Base-by-base conservation (phyloP, 2,329 filamentous ascomycete species). In the Biscogniauxia sp. region DNA sequence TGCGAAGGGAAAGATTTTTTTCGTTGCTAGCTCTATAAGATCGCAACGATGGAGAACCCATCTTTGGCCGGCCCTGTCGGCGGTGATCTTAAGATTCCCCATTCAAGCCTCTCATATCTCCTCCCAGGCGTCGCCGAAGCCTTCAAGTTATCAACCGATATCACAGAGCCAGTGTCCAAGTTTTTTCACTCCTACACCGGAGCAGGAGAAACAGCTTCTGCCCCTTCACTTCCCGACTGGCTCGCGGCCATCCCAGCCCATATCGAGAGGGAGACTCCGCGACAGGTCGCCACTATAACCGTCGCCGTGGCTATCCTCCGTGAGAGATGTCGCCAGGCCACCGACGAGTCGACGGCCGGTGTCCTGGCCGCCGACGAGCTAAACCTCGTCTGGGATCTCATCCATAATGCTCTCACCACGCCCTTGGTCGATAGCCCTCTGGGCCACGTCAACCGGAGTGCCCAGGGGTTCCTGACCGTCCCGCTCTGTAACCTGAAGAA, bases 381-480 rank as follows among this genome's bases (percentile, higher is more conserved):
- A 15, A 11, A n/a, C 13, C 7, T 45, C 37, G 37, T 45, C 11
- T 45, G 37, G 37, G 15, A 45, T 6, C 2, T 45, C 1, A 45
- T 45, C 11, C 11, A 45, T 11, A 5, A 17, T n/a, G 37, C 37
- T 45, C 37, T 45, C 13, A 45, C 37, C 2, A 45, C 15, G 7
- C 13, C 11, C 2, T 45, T 45, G 5, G 17, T 17, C 37, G 37
- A n/a, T 5, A 45, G 17, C 17, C 37, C 37, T n/a, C 37, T 45
- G 15, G 15, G 15, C 11, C 5, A 17, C 37, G 11, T 45, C 1
- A 62, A 67, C n/a, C 71, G 71, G 49, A 74, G 71, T 51, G 67
- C 75, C 1, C 73, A 76, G 55, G 76, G 76, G 9, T 75, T 76
- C 37, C 61, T 75, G 1, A 63, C 70, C 11, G 66, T 77, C 2